Evolutionary conservation across 768 basidiomycete species (phyloP).

Genomic region (Omphalotus guepiniiformis): DNA sequence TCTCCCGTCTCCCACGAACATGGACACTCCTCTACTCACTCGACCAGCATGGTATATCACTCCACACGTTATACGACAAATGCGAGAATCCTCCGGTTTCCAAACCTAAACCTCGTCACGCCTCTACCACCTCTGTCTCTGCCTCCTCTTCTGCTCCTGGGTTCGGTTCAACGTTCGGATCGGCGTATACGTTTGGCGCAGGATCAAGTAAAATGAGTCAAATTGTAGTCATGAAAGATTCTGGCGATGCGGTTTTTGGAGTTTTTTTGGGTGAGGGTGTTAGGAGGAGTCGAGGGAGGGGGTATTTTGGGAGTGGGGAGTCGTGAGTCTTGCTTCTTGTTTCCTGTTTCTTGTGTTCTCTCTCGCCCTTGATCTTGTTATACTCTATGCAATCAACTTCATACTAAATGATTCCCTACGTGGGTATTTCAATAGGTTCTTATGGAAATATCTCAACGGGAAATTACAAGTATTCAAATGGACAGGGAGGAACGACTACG

Average conservation of each 20-base stretch:
- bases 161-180: no score
- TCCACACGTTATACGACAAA: constrained; percentile 78
- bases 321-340: constrained; percentile 44
- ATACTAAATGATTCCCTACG: background rate
- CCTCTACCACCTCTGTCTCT: no score
- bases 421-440: constrained; percentile 54
- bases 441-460: constrained; percentile 60
- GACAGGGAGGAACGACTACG: constrained; percentile 89
- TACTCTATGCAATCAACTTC: background rate
- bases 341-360: background rate
- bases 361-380: no score
- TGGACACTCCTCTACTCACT: constrained; percentile 88
- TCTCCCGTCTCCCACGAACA: constrained; percentile 60
- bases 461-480: constrained; percentile 65
- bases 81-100: constrained; percentile 43
- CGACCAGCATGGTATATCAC: constrained; percentile 92
- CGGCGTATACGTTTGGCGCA: no score
- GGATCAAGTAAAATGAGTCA: constrained; percentile 36
- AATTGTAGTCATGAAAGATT: constrained; percentile 65
- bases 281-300: constrained; percentile 48
- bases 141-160: no score
- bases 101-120: no score
- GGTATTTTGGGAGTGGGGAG: constrained; percentile 87
- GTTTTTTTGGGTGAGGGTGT: constrained; percentile 79
- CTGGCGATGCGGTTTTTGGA: constrained; percentile 67